Percentiles rank a stretch among this genome's conserved stretches.
Evolutionary conservation across 2,329 filamentous ascomycete genomes (phyloP).

Genomic region (Sclerotinia borealis): DNA sequence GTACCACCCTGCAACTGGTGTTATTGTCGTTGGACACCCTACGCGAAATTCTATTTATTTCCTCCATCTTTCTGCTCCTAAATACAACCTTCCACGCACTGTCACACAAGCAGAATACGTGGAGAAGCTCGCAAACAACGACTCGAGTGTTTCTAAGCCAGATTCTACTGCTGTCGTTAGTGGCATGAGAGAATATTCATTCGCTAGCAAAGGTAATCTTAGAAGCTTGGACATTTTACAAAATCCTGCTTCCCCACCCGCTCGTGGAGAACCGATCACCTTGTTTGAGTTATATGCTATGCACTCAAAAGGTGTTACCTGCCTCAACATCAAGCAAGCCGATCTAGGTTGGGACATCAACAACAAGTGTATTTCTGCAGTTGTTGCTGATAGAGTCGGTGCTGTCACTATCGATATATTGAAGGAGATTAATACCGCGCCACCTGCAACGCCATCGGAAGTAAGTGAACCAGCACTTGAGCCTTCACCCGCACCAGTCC

Average conservation of each 20-base stretch:
- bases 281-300: conserved; percentile 95
- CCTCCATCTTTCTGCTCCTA: conserved; percentile 87
- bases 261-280: conserved; percentile 58
- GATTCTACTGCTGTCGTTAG: conserved; percentile 97
- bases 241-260: conserved; percentile 57
- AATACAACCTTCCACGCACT: conserved; percentile 72
- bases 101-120: conserved; percentile 88
- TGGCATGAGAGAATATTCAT: conserved; percentile 91
- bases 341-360: conserved; percentile 90
- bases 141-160: conserved; percentile 69
- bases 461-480: conserved; percentile 12
- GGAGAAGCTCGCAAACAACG: conserved; percentile 66
- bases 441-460: conserved; percentile 12
- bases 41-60: conserved; percentile 98
- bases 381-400: conserved; percentile 70
- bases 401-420: conserved; percentile 65
- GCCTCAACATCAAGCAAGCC: conserved; percentile 74
- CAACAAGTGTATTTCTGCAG: conserved; percentile 74
- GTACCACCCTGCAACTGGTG: conserved; percentile 87
- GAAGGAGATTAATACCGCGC: conserved; percentile 38
- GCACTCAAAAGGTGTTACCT: conserved; percentile 96
- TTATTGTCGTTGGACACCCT: conserved; percentile 91
- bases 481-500: conserved; percentile 17
- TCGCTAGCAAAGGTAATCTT: conserved; percentile 77
- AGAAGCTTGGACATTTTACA: conserved; percentile 86